Evolutionary conservation across 495 filamentous ascomycete species (phyloP), one percentile per base, ranked within the genome.

Genomic region (Daldinia loculata): DNA sequence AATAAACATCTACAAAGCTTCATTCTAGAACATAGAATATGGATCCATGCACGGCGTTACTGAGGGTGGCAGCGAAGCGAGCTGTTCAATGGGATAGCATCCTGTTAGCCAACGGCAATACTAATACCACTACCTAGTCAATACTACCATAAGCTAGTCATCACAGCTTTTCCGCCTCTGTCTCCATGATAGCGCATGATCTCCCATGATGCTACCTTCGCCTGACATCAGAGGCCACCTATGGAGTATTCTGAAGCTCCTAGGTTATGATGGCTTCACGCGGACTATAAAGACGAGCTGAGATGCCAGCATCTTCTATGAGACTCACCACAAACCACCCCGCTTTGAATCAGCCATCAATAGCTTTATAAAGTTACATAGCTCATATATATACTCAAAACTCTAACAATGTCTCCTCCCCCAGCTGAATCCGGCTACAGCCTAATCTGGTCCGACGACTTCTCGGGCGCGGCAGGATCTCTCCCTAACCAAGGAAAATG

Each of bases 371-470:
- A 36, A 34, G 6, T n/a, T 6, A 34, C 2, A 15, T 30, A 0
- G 6, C 14, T 51, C 29, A 36, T 52, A 52, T 8, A 41, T 45
- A 45, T 22, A 45, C 6, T 45, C n/a, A n/a, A 27, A n/a, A 38
- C 30, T 24, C 15, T 2, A 22, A 63, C 59, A 75, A 74, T 63
- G 70, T 77, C 65, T 60, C 69, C 36, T 48, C 66, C 66, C 3
- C 66, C 66, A 22, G 41, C 66, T 15, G 66, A 69, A 48, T 77
- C 67, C 17, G 69, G 52, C 24, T 82, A 68, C 61, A 68, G 41
- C 19, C 7, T 71, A 61, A 61, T 57, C 36, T 69, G 68, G 61
- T 45, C 65, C 52, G 65, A 79, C 58, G 53, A 73, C 67, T 72
- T 71, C 64, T 14, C 68, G 17, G 53, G 71, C 24, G 2, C 66